Conservation (phyloP, 805 yeast genomes). For the Blastobotrys terrestris region DNA sequence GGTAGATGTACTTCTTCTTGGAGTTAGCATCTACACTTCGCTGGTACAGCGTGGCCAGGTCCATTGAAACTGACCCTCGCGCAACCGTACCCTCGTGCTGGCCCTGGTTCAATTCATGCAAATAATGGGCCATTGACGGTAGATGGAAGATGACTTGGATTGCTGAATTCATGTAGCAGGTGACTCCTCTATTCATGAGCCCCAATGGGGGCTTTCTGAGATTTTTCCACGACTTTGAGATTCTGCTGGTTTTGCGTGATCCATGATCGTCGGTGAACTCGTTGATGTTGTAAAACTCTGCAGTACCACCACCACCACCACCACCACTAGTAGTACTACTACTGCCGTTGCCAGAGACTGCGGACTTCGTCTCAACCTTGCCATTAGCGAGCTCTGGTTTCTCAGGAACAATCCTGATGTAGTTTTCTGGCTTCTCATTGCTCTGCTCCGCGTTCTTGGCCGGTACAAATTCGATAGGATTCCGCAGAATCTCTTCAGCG, state of each 20-base stretch:
- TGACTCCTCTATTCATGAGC: constrained; percentile 83
- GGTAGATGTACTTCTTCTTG: constrained; percentile 50
- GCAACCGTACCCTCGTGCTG: constrained; percentile 33
- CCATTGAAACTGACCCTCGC: constrained; percentile 24
- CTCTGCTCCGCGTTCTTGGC: constrained; percentile 52
- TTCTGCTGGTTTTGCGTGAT: constrained; percentile 48
- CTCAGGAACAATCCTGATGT: constrained; percentile 35
- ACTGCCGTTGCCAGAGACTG: background rate
- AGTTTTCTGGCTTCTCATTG: constrained; percentile 42
- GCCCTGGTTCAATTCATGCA: constrained; percentile 56
- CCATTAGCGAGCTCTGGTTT: constrained; percentile 1
- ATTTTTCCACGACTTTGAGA: constrained; percentile 60
- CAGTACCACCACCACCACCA: constrained; percentile 9
- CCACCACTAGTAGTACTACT: constrained; percentile 1
- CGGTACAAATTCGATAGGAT: constrained; percentile 42
- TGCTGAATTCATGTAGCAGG: constrained; percentile 95
- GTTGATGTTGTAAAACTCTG: constrained; percentile 50
- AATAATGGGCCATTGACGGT: constrained; percentile 83
- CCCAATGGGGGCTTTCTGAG: constrained; percentile 53
- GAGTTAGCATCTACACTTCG: constrained; percentile 20
- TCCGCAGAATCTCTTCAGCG: constrained; percentile 16
- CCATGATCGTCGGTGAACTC: constrained; percentile 60
- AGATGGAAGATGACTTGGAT: constrained; percentile 85
- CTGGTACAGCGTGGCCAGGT: constrained; percentile 26
- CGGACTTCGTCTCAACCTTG: background rate